Conservation (phyloP, 495 filamentous ascomycete genomes). For the Penicillium argentinense region DNA sequence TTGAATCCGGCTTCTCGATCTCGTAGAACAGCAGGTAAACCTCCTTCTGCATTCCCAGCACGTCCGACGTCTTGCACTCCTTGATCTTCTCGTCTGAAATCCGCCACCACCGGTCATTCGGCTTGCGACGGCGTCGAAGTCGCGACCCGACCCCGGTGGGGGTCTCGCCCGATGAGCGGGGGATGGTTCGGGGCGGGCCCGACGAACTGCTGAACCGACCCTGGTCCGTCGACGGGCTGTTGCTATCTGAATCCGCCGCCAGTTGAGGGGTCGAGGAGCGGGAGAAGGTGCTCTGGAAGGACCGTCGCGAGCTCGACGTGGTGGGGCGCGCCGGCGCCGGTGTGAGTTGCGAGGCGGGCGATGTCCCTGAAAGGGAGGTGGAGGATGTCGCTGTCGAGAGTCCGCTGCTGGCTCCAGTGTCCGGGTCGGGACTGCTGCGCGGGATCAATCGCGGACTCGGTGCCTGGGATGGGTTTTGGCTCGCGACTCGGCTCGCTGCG, state of each 20-base stretch:
- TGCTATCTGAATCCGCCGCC: slow-evolving; percentile 23
- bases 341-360: slow-evolving; percentile 24
- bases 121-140: slow-evolving; percentile 56
- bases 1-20: slow-evolving; percentile 52
- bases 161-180: slow-evolving; percentile 23
- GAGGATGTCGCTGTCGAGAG: slow-evolving; percentile 42
- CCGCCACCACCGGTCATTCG: slow-evolving; percentile 87
- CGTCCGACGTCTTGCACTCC: slow-evolving; percentile 86
- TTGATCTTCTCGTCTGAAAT: slow-evolving; percentile 98
- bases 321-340: slow-evolving; percentile 38
- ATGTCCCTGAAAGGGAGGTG: slow-evolving; percentile 41
- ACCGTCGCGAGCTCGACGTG: slow-evolving; percentile 38
- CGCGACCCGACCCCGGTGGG: slow-evolving; percentile 27
- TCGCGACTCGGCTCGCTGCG: slow-evolving; percentile 58
- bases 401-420: slow-evolving; percentile 25
- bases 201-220: slow-evolving; percentile 31
- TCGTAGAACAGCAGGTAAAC: slow-evolving; percentile 98
- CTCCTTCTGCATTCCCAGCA: slow-evolving; percentile 90
- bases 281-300: slow-evolving; percentile 37
- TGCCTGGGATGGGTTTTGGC: slow-evolving; percentile 44
- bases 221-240: slow-evolving; percentile 28
- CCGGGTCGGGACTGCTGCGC: slow-evolving; percentile 25
- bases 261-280: slow-evolving; percentile 31
- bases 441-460: slow-evolving; percentile 43
- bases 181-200: slow-evolving; percentile 26